Conservation (phyloP, 73 alveolate genomes). For the Paramecium tetraurelia region DNA sequence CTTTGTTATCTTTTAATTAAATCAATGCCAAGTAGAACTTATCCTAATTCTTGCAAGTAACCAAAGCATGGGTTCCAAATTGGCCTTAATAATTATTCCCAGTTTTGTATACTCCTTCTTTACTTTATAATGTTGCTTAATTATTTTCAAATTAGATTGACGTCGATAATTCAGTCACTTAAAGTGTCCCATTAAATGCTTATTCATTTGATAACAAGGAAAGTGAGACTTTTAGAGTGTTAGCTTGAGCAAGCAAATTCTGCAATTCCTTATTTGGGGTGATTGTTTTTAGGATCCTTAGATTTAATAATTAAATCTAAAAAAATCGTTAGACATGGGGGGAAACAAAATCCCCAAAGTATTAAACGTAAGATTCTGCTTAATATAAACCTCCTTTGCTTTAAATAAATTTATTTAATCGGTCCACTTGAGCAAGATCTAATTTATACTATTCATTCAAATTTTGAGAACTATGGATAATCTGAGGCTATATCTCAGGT, state of each 20-base stretch:
- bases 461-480: neutral
- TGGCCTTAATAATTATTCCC: slow-evolving; percentile 34
- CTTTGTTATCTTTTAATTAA: neutral
- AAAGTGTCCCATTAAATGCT: neutral
- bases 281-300: slow-evolving; percentile 37
- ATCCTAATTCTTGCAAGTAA: neutral
- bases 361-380: neutral
- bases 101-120: neutral
- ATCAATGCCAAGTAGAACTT: neutral
- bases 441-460: neutral
- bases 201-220: slow-evolving; percentile 1
- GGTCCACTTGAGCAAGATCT: neutral
- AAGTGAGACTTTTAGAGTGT: neutral
- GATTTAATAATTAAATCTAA: neutral
- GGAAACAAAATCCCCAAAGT: neutral
- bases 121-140: neutral
- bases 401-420: neutral
- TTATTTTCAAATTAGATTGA: neutral
- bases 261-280: neutral
- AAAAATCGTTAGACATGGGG: neutral
- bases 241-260: neutral
- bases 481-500: neutral
- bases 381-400: slow-evolving; percentile 12
- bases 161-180: neutral
- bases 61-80: neutral